These are phyloP conservation scores for Boletus albobrunnescens DNA, from an alignment of 1,284 basidiomycete species.

Conservation along the genomic window DNA sequence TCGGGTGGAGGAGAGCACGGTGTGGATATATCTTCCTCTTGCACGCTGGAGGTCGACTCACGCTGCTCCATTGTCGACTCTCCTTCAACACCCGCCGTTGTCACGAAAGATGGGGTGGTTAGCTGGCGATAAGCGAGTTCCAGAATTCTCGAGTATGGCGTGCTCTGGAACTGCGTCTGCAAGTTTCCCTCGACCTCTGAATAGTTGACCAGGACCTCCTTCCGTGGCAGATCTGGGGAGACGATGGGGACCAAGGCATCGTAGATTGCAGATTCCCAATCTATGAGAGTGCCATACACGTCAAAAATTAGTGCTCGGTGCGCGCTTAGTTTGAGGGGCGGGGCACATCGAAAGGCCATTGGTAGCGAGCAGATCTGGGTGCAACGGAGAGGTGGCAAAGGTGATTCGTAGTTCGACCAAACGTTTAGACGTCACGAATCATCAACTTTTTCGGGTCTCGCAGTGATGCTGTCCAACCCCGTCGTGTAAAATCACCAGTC, in stretches of 20 bases:
- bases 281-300: constrained; percentile 67
- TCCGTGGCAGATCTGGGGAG: constrained; percentile 43
- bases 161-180: constrained; percentile 52
- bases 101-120: constrained; percentile 1
- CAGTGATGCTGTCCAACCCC: no score
- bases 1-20: constrained; percentile 9
- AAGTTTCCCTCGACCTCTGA: constrained; percentile 52
- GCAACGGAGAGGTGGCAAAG: background rate
- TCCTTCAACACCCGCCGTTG: constrained; percentile 1
- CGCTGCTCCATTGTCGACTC: background rate
- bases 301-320: constrained; percentile 52
- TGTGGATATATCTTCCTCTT: constrained; percentile 20
- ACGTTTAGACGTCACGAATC: no score
- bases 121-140: constrained; percentile 36
- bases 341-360: constrained; percentile 18
- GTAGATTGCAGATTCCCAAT: constrained; percentile 70
- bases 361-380: background rate
- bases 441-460: no score
- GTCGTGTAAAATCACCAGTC: no score
- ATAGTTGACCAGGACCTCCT: constrained; percentile 53
- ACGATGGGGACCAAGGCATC: constrained; percentile 50
- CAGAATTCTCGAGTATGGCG: constrained; percentile 60
- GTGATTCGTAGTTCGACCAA: background rate
- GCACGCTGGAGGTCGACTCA: constrained; percentile 9
- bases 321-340: constrained; percentile 12